Conservation (phyloP, 129 eudicot genomes). For the Centella asiatica region DNA sequence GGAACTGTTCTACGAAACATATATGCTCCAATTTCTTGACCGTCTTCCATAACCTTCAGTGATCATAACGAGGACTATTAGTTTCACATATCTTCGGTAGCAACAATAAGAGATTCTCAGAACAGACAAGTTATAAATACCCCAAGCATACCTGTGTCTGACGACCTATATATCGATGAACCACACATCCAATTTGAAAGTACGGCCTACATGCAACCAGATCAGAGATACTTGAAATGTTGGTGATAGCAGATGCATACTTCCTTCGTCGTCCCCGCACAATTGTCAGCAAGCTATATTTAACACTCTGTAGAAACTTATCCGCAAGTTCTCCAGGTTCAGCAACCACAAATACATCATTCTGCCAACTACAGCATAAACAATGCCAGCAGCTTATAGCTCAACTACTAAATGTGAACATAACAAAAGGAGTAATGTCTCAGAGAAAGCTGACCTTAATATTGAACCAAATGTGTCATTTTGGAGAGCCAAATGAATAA, state of each 20-base stretch:
- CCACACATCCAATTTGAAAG: conserved; percentile 90
- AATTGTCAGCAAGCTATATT: conserved; percentile 61
- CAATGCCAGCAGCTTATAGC: conserved; percentile 18
- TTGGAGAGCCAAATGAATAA: conserved; percentile 82
- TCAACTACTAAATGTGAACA: conserved; percentile 3
- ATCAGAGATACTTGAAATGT: conserved; percentile 73
- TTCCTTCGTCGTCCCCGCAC: conserved; percentile 74
- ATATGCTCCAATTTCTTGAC: conserved; percentile 90
- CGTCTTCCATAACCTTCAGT: conserved; percentile 96
- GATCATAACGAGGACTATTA: conserved; percentile 7
- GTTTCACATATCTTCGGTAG: not conserved
- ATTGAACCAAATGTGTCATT: conserved; percentile 78
- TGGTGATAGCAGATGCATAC: conserved; percentile 56
- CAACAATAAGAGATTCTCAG: not conserved
- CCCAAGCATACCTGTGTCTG: conserved; percentile 75
- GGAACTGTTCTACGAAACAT: conserved; percentile 98
- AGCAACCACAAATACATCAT: conserved; percentile 98
- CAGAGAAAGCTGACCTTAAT: conserved; percentile 46
- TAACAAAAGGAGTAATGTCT: conserved; percentile 4
- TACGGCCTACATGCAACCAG: conserved; percentile 83
- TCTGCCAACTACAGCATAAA: conserved; percentile 71
- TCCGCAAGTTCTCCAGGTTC: conserved; percentile 99
- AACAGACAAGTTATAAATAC: not conserved
- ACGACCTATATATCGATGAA: conserved; percentile 93
- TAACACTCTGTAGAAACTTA: conserved; percentile 84